phyloP scores from a whole-genome alignment of 2,329 filamentous ascomycete species.

The Alternaria panax region DNA sequence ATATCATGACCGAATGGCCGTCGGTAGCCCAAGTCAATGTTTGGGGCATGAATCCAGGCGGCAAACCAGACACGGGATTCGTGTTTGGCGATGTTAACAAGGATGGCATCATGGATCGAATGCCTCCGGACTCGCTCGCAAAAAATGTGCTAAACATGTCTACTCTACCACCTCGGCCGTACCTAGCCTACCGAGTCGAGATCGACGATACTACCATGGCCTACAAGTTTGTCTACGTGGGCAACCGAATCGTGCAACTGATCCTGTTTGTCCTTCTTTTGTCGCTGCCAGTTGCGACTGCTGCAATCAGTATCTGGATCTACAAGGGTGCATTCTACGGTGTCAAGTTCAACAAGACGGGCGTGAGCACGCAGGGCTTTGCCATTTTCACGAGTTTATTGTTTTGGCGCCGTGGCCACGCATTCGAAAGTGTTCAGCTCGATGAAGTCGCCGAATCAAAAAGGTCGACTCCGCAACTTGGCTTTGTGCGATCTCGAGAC shows the following conservation, averaged over 20 bases:
- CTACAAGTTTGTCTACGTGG: not conserved
- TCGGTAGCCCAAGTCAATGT: not conserved
- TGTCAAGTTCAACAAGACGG: not conserved
- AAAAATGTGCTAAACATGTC: not conserved
- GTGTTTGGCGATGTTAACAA: not conserved
- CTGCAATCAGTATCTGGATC: not conserved
- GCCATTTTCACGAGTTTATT: not conserved
- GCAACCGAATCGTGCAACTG: not conserved
- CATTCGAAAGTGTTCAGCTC: not conserved
- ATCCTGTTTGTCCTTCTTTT: not conserved
- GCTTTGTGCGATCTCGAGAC: not conserved
- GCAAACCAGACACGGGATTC: not conserved
- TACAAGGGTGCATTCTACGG: not conserved
- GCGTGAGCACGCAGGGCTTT: not conserved
- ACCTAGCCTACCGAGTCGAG: not conserved
- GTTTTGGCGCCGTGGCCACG: not conserved
- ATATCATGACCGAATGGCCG: constrained; percentile 51
- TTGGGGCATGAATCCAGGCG: not conserved
- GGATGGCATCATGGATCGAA: not conserved
- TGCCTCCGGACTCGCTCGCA: not conserved
- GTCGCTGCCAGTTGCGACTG: not conserved
- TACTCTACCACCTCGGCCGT: not conserved
- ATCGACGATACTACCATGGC: not conserved
- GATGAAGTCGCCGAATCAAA: not conserved
- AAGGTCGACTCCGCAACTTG: not conserved